Evolutionary conservation across 2,329 filamentous ascomycete species (phyloP), one percentile per base, ranked within the genome.

Genomic region (Pestalotiopsis sp.): DNA sequence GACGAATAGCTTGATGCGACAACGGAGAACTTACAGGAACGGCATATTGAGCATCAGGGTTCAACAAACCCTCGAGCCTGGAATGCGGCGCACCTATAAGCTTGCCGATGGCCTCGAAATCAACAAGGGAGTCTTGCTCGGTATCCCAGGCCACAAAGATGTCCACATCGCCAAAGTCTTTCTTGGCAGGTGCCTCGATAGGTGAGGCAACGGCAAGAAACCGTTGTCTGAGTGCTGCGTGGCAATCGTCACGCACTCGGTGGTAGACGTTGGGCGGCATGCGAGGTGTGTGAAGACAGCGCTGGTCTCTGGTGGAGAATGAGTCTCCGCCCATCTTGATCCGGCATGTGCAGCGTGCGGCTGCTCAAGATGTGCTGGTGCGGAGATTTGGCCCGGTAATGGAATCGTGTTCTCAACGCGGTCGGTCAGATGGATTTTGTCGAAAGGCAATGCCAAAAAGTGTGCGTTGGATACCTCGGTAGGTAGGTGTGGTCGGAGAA

Each of bases 181-280:
- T 36, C 36, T 68, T 68, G 11, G 7, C 59, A 4, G 66, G 66
- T 5, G 23, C 59, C 7, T 68, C 58, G 25, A 68, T 64, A 11
- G 66, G 66, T 7, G 66, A 64, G 56, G 66, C 59, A 9, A 68
- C 45, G 13, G 45, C 66, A 6, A 64, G 39, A 20, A 68, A 68
- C 6, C 66, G 66, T n/a, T 68, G 14, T 45, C 66, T 25, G 1
- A 68, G 27, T 27, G 59, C 59, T 11, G 59, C 7, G 20, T 64
- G 59, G 27, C 60, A 61, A 13, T 68, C 25, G 7, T 68, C 45
- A 17, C 45, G 59, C 2, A 45, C 38, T 11, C 7, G 17, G 5
- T 41, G 23, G 45, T 64, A 68, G 23, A 64, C 45, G 7, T 68
- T 25, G 3, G 66, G 66, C 27, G 66, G 66, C 66, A 68, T 68